phyloP scores from a whole-genome alignment of 305 asterid genomes.

The Fraxinus platypoda region DNA sequence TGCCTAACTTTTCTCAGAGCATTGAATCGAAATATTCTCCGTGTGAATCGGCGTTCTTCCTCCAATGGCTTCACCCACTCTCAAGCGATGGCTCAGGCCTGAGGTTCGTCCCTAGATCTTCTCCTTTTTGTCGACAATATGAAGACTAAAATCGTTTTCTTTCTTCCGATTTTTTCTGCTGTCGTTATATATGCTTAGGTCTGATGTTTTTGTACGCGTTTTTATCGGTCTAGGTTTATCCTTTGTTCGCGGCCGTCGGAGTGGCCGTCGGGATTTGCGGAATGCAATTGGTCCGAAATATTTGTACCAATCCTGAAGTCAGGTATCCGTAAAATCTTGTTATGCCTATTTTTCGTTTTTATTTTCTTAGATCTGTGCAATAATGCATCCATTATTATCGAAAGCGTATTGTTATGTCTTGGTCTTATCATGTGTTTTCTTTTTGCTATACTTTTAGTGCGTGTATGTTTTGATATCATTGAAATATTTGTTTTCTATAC shows the following conservation, averaged over 20 bases:
- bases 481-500: background rate
- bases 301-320: constrained; percentile 79
- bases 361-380: constrained; percentile 17
- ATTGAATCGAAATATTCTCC: constrained; percentile 6
- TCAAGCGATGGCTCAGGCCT: constrained; percentile 87
- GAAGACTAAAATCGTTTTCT: background rate
- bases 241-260: constrained; percentile 78
- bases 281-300: constrained; percentile 81
- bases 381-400: background rate
- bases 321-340: constrained; percentile 39
- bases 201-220: constrained; percentile 17
- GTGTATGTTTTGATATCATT: background rate
- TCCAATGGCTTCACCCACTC: constrained; percentile 59
- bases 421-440: background rate
- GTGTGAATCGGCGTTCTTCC: constrained; percentile 8
- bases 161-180: background rate
- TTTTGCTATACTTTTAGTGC: background rate
- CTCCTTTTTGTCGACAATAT: background rate
- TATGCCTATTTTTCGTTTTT: background rate
- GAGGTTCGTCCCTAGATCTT: constrained; percentile 47
- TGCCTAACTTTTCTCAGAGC: background rate
- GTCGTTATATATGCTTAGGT: constrained; percentile 28
- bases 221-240: constrained; percentile 53
- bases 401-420: background rate
- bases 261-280: constrained; percentile 90